Percentiles rank a stretch among this genome's conserved stretches.
Conservation (phyloP, 306 rosid genomes). For the Fragaria vesca region DNA sequence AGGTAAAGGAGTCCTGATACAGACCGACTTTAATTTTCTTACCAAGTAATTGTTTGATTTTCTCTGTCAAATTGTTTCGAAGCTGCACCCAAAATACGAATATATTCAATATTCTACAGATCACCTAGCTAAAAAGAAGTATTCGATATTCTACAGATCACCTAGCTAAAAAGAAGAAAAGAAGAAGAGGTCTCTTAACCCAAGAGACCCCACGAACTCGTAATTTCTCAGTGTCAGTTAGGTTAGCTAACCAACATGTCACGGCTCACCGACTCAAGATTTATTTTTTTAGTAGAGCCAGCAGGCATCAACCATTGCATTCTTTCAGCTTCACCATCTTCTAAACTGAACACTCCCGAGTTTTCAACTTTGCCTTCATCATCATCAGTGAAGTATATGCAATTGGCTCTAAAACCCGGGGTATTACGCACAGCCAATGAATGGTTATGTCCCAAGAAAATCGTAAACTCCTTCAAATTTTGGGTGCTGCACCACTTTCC, state of each 20-base stretch:
- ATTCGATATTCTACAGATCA: no score
- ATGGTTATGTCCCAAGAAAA: slow-evolving; percentile 11
- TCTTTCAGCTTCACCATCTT: neutral
- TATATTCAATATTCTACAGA: no score
- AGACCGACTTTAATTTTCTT: neutral
- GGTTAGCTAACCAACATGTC: no score
- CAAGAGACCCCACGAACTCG: no score
- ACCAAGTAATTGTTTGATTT: neutral
- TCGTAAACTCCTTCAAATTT: neutral
- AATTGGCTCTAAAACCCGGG: neutral
- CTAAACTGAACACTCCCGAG: slow-evolving; percentile 5
- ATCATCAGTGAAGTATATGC: slow-evolving; percentile 10
- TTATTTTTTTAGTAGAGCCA: no score
- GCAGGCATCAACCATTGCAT: neutral
- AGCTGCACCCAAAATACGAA: no score
- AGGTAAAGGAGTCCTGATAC: neutral
- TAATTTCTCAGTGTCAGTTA: no score
- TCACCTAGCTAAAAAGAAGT: no score
- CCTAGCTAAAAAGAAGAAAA: no score
- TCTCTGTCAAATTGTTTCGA: neutral
- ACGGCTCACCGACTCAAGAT: no score
- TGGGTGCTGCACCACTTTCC: neutral
- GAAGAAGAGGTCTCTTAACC: no score
- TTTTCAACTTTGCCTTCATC: neutral
- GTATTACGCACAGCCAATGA: neutral